phyloP scores from a whole-genome alignment of 2,329 filamentous ascomycete species.

The Lizonia empirigonia region DNA sequence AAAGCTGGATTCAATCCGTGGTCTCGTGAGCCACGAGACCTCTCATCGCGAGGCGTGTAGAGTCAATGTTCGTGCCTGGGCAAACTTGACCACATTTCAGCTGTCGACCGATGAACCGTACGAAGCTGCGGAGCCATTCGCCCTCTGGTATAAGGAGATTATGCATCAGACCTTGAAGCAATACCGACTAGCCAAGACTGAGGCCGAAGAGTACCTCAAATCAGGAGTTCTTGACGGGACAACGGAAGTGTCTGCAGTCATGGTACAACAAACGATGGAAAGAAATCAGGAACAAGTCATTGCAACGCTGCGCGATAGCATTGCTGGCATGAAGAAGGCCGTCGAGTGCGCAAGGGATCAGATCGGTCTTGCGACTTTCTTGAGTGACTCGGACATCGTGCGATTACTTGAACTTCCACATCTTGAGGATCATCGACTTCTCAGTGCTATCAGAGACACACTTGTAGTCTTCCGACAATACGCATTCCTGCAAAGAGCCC shows the following conservation, averaged over 20 bases:
- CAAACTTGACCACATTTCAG: constrained; percentile 62
- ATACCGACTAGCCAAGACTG: constrained; percentile 61
- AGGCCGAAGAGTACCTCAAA: constrained; percentile 61
- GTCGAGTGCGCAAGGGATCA: constrained; percentile 51
- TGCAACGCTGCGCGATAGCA: constrained; percentile 58
- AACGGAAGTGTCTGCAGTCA: constrained; percentile 50
- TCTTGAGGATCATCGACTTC: constrained; percentile 51
- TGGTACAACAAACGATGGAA: constrained; percentile 59
- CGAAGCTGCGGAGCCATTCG: constrained; percentile 55
- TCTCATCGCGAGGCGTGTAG: constrained; percentile 66
- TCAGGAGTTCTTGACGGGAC: constrained; percentile 44
- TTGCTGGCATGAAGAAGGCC: constrained; percentile 58
- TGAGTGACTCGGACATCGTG: constrained; percentile 53
- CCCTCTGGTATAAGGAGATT: constrained; percentile 62
- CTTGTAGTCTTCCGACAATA: constrained; percentile 57
- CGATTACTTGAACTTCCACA: constrained; percentile 60
- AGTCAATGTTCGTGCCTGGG: constrained; percentile 64
- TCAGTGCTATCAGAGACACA: constrained; percentile 55
- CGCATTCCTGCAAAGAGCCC: constrained; percentile 22
- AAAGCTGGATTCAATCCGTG: constrained; percentile 56
- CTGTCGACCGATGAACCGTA: constrained; percentile 58
- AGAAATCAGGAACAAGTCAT: constrained; percentile 65
- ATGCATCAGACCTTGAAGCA: constrained; percentile 59
- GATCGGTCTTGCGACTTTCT: constrained; percentile 50
- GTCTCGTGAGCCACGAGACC: constrained; percentile 61